These are phyloP conservation scores for Didymella arachidicola DNA, from an alignment of 2,329 filamentous ascomycete species.

Conservation along the genomic window DNA sequence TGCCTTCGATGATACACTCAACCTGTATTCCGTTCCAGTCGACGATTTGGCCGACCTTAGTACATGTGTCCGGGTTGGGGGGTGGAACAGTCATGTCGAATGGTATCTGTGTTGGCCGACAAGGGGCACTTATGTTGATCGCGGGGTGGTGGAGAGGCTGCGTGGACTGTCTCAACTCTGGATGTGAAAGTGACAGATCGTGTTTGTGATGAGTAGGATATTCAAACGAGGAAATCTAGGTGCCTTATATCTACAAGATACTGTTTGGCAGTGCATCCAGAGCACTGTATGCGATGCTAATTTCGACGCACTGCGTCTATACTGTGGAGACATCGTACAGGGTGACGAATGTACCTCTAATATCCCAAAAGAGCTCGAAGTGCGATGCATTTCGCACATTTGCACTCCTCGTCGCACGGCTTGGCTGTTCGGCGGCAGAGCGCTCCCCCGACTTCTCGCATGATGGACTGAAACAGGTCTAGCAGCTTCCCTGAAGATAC, in stretches of 20 bases:
- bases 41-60: conserved; percentile 22
- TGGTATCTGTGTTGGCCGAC: neutral
- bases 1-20: conserved; percentile 56
- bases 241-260: conserved; percentile 29
- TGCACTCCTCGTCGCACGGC: conserved; percentile 5
- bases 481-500: conserved; percentile 1
- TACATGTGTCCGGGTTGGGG: conserved; percentile 29
- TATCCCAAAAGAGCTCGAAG: conserved; percentile 15
- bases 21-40: conserved; percentile 4
- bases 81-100: conserved; percentile 32
- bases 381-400: conserved; percentile 9
- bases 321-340: conserved; percentile 13
- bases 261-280: conserved; percentile 12
- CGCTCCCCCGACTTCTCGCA: conserved; percentile 17
- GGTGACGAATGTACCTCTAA: conserved; percentile 4
- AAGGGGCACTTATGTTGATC: neutral
- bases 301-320: conserved; percentile 1
- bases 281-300: conserved; percentile 1
- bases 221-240: conserved; percentile 1
- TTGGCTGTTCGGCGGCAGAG: conserved; percentile 8
- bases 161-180: neutral
- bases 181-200: neutral
- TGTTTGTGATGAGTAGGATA: conserved; percentile 2
- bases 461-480: conserved; percentile 12
- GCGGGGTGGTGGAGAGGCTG: neutral